Base-by-base conservation (phyloP, 2,329 filamentous ascomycete genomes). In the Diaporthe nobilis region DNA sequence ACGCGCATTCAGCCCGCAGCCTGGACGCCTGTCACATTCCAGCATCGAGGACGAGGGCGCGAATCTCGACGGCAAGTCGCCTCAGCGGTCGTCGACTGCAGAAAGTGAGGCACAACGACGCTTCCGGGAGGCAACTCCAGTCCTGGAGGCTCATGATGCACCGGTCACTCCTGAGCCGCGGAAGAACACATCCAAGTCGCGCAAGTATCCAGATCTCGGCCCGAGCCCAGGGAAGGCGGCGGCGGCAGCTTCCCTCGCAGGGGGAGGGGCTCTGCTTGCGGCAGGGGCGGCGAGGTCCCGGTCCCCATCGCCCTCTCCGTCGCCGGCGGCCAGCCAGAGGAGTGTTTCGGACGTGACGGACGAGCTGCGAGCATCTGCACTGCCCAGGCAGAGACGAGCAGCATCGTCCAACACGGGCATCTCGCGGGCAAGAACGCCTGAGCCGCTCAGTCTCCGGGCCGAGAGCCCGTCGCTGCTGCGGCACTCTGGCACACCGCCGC, bases 401-500 rank as follows among this genome's bases (percentile, higher is more conserved):
- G 81, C 85, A 22, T 70, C 65, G 77, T 91, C 90, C 80, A 91
- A 90, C 82, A 89, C 87, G 73, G 87, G 89, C 82, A 84, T 90
- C 77, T 84, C 87, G 71, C 85, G 89, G 73, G 82, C 86, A 75
- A 85, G 86, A 74, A 90, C 90, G 63, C 89, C 90, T 4, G 89
- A 91, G 82, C 87, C 88, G 77, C 84, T 87, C 49, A 84, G 83
- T 79, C 88, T 89, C 75, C 89, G 92, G 82, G 90, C 94, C 83
- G 90, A 93, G 78, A 94, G 92, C 73, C 88, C 89, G 86, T 87
- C 89, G 86, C 88, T 83, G 84, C 79, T 82, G 83, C 88, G 77
- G 81, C 80, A 86, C 78, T 87, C 85, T 82, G 85, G 85, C 78
- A 93, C 92, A 76, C 93, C 93, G 78, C 92, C 93, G 65, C 89